A percentile compares a stretch with the other conserved stretches of the same genome.
phyloP scores from a whole-genome alignment of 1,284 basidiomycete species.

The Takashimella koratensis region DNA sequence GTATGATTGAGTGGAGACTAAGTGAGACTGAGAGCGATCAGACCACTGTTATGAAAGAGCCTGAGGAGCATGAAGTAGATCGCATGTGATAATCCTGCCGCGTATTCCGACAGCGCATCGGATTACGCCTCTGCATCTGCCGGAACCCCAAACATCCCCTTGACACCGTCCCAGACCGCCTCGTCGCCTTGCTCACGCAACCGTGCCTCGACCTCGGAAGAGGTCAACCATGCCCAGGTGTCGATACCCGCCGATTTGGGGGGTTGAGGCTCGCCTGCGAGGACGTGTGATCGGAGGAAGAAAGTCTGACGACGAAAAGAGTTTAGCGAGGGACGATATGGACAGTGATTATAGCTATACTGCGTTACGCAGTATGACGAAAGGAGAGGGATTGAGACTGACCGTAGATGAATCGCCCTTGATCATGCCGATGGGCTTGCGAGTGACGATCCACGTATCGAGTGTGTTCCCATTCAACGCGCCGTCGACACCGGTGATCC shows the following conservation, averaged over 20 bases:
- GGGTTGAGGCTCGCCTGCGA: constrained; percentile 42
- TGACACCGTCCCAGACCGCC: constrained; percentile 35
- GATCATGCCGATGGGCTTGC: constrained; percentile 44
- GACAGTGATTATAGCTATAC: no score
- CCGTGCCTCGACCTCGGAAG: constrained; percentile 33
- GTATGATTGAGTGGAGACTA: no score
- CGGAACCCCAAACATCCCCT: constrained; percentile 39
- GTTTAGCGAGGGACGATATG: not conserved
- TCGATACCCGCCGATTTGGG: constrained; percentile 24
- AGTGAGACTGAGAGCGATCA: no score
- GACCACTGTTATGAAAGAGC: no score
- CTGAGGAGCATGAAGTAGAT: no score
- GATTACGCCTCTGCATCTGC: constrained; percentile 6
- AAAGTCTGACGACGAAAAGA: constrained; percentile 37
- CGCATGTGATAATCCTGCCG: no score
- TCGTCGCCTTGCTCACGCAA: constrained; percentile 36
- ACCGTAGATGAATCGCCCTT: constrained; percentile 2
- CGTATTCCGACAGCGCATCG: no score
- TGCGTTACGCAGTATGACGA: not conserved
- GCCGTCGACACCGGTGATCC: constrained; percentile 33
- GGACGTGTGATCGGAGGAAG: constrained; percentile 47
- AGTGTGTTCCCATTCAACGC: constrained; percentile 36
- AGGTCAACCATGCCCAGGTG: constrained; percentile 40
- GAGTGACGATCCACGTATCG: constrained; percentile 48
- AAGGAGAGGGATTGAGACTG: not conserved